phyloP scores from a whole-genome alignment of 805 yeast species.

The Yarrowia phangngaensis region DNA sequence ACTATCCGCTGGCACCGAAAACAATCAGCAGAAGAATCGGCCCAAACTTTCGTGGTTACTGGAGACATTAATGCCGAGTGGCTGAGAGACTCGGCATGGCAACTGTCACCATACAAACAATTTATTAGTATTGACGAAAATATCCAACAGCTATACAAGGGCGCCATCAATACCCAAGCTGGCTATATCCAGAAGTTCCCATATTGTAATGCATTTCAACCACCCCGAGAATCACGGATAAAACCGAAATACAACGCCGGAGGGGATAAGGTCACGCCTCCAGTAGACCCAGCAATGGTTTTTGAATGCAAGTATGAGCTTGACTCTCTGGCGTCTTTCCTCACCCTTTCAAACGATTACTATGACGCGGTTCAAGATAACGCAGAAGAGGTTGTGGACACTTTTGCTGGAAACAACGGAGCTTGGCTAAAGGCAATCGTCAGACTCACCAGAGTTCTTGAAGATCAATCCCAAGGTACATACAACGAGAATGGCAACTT shows the following conservation, averaged over 20 bases:
- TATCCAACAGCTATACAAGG: slow-evolving; percentile 55
- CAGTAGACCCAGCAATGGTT: slow-evolving; percentile 64
- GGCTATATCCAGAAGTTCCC: slow-evolving; percentile 59
- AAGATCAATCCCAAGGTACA: slow-evolving; percentile 60
- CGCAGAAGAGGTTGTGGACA: slow-evolving; percentile 42
- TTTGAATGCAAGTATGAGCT: slow-evolving; percentile 90
- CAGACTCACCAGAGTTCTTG: slow-evolving; percentile 50
- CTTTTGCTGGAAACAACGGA: slow-evolving; percentile 43
- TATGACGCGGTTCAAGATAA: slow-evolving; percentile 47
- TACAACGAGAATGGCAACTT: slow-evolving; percentile 45
- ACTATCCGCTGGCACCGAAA: slow-evolving; percentile 68
- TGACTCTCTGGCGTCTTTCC: slow-evolving; percentile 78
- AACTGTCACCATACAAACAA: slow-evolving; percentile 68
- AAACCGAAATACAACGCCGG: slow-evolving; percentile 30
- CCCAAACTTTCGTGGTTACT: slow-evolving; percentile 76
- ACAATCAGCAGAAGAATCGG: slow-evolving; percentile 33
- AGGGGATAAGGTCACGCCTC: slow-evolving; percentile 63
- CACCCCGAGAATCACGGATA: slow-evolving; percentile 47
- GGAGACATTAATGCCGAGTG: slow-evolving; percentile 95
- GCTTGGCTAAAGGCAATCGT: slow-evolving; percentile 60
- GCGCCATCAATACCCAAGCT: slow-evolving; percentile 81
- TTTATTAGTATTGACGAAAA: slow-evolving; percentile 50
- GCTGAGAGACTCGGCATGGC: slow-evolving; percentile 84
- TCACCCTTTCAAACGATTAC: slow-evolving; percentile 71
- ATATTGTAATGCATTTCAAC: slow-evolving; percentile 89